phyloP scores from a whole-genome alignment of 176 grass and related monocot genomes.

The Thinopyrum elongatum region DNA sequence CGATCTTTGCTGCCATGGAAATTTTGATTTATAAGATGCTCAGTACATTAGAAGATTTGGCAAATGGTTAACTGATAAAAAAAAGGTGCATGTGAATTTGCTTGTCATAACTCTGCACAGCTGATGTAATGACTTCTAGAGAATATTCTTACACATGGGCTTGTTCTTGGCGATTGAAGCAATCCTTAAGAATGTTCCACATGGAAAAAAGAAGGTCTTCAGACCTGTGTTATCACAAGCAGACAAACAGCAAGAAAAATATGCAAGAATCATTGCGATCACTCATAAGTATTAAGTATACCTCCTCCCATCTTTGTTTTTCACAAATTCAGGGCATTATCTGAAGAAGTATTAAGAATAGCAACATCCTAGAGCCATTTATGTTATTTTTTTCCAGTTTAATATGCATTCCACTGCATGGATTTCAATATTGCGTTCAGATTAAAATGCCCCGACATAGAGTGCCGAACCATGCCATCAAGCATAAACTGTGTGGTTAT shows the following conservation, averaged over 20 bases:
- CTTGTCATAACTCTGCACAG: not conserved
- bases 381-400: not conserved
- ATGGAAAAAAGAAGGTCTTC: slow-evolving; percentile 90
- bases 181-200: slow-evolving; percentile 92
- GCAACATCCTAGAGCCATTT: not conserved
- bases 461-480: not conserved
- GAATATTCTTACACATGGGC: slow-evolving; percentile 70
- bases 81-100: not conserved
- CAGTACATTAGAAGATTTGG: not conserved
- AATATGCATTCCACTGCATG: not conserved
- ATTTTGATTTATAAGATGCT: not conserved
- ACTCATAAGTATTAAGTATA: not conserved
- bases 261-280: slow-evolving; percentile 9
- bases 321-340: not conserved
- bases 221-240: slow-evolving; percentile 49
- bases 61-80: not conserved
- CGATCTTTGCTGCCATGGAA: not conserved
- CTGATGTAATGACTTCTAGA: slow-evolving; percentile 1
- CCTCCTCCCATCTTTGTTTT: not conserved
- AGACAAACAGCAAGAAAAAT: slow-evolving; percentile 6
- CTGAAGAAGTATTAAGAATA: not conserved
- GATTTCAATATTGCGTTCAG: not conserved
- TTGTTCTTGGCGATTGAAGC: slow-evolving; percentile 75
- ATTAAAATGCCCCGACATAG: not conserved
- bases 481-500: not conserved